Conservation (phyloP, 2,329 filamentous ascomycete genomes). For the Didymella sp. region DNA sequence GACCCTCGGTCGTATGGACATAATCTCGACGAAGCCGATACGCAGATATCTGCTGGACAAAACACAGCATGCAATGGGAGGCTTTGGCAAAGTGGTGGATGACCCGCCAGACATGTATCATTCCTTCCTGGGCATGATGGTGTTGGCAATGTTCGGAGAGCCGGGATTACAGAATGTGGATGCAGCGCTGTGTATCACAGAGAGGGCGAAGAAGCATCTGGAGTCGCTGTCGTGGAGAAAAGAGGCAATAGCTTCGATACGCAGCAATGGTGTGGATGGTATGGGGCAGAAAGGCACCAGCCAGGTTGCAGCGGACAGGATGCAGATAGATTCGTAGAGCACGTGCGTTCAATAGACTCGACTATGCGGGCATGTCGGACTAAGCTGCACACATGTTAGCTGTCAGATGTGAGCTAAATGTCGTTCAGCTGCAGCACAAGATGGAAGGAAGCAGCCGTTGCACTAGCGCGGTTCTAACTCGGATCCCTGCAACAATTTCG, state of each 20-base stretch:
- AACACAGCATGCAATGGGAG: slow-evolving; percentile 81
- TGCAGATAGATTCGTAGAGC: slow-evolving; percentile 14
- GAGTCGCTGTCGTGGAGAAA: slow-evolving; percentile 49
- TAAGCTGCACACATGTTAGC: background rate
- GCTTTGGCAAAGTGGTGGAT: slow-evolving; percentile 56
- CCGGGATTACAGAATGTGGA: slow-evolving; percentile 74
- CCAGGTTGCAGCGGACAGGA: slow-evolving; percentile 6
- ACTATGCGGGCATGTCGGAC: background rate
- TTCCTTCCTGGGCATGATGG: slow-evolving; percentile 84
- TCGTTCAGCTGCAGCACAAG: background rate
- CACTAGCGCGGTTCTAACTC: slow-evolving; percentile 1
- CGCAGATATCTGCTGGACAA: slow-evolving; percentile 83
- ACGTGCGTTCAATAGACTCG: background rate
- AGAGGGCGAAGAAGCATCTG: slow-evolving; percentile 55
- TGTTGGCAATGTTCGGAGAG: slow-evolving; percentile 76
- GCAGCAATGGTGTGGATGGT: slow-evolving; percentile 1
- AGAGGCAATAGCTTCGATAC: slow-evolving; percentile 26
- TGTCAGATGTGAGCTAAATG: background rate
- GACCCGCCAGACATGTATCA: slow-evolving; percentile 76
- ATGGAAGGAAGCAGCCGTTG: background rate
- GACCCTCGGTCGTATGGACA: slow-evolving; percentile 52
- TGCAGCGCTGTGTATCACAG: slow-evolving; percentile 76
- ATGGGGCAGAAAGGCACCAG: slow-evolving; percentile 3
- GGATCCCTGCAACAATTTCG: slow-evolving; percentile 38
- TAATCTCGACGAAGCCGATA: slow-evolving; percentile 67